Evolutionary conservation across 306 rosid genomes (phyloP).

Genomic region (Cicer chorassanicum): DNA sequence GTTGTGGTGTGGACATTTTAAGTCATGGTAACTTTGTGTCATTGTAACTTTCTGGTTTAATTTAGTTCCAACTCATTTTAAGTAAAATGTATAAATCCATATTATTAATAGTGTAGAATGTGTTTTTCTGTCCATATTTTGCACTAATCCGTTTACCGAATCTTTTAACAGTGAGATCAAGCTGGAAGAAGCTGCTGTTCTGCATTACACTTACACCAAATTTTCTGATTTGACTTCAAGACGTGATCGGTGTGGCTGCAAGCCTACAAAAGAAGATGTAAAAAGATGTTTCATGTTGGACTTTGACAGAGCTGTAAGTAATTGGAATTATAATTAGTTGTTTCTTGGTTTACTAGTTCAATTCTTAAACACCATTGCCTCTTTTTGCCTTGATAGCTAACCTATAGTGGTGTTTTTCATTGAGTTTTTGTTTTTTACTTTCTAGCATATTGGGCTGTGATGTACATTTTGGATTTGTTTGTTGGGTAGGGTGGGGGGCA

Average conservation of each 20-base stretch:
- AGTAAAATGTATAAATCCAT: slow-evolving; percentile 1
- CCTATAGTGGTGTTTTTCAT: slow-evolving; percentile 1
- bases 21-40: slow-evolving; percentile 6
- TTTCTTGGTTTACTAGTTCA: slow-evolving; percentile 29
- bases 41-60: slow-evolving; percentile 22
- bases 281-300: slow-evolving; percentile 78
- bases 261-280: slow-evolving; percentile 70
- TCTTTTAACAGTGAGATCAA: slow-evolving; percentile 52
- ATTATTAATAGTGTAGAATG: slow-evolving; percentile 8
- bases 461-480: background rate
- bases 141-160: slow-evolving; percentile 4
- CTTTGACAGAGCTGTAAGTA: slow-evolving; percentile 62
- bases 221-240: slow-evolving; percentile 69
- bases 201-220: slow-evolving; percentile 63
- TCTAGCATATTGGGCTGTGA: slow-evolving; percentile 25
- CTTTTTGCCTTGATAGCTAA: slow-evolving; percentile 25
- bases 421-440: slow-evolving; percentile 29
- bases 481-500: background rate
- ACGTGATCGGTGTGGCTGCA: slow-evolving; percentile 68
- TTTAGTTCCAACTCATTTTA: slow-evolving; percentile 24
- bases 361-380: slow-evolving; percentile 2
- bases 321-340: slow-evolving; percentile 7
- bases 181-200: slow-evolving; percentile 65
- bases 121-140: slow-evolving; percentile 18
- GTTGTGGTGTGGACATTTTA: background rate